Evolutionary conservation across 768 basidiomycete species (phyloP).

Genomic region (Mycena venus): DNA sequence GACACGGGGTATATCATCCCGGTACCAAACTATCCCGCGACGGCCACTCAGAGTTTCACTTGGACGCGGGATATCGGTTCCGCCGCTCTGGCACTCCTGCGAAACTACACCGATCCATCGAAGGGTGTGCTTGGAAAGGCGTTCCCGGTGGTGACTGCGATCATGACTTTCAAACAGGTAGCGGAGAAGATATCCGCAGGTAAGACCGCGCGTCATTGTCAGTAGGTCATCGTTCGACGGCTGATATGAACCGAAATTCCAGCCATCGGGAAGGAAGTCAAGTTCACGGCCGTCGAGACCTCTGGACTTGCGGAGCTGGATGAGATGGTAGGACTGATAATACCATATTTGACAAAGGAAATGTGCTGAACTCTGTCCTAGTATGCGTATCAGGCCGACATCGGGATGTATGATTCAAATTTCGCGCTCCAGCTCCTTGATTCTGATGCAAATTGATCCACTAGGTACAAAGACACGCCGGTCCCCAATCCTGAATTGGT

Average conservation of each 20-base stretch:
- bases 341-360: neutral
- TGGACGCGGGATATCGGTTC: conserved; percentile 29
- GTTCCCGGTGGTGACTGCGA: conserved; percentile 23
- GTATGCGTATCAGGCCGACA: conserved; percentile 27
- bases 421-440: too few relatives aligned
- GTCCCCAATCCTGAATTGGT: conserved; percentile 25
- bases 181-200: conserved; percentile 31
- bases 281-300: neutral
- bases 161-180: conserved; percentile 22
- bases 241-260: neutral
- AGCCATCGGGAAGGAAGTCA: conserved; percentile 26
- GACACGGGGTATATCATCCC: conserved; percentile 6
- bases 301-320: conserved; percentile 27
- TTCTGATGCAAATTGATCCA: too few relatives aligned
- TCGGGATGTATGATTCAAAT: too few relatives aligned
- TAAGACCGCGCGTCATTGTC: neutral
- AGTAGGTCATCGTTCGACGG: neutral
- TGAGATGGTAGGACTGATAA: conserved; percentile 20
- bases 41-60: conserved; percentile 17
- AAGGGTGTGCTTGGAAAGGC: conserved; percentile 18
- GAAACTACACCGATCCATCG: conserved; percentile 17
- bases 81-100: conserved; percentile 25
- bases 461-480: conserved; percentile 13
- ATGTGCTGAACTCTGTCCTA: neutral
- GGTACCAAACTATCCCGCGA: conserved; percentile 7